Evolutionary conservation across 1,284 basidiomycete genomes (phyloP), one percentile per base, ranked within the genome.

Genomic region (Albatrellus sp.): DNA sequence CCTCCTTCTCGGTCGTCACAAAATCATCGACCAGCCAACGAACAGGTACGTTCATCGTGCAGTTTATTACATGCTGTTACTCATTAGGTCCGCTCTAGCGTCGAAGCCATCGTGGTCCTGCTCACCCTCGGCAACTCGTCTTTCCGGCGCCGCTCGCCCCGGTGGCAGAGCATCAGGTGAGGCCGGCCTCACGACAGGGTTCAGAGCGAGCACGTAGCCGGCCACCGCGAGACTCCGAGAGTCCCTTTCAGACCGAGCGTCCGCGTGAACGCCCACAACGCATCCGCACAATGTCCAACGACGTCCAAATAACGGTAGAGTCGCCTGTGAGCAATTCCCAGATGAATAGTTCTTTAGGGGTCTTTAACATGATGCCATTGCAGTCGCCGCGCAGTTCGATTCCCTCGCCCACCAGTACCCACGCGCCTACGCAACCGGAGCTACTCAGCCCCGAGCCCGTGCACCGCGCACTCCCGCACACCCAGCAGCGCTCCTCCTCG

Each of bases 241-340:
- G 12, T 20, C 16, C 45, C 12, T 14, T 30, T 8, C 29, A 42
- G 24, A 11, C 31, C 13, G 30, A 45, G 19, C 37, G 9, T 14
- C 42, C 40, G 9, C 41, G 42, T 17, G 42, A 17, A 16, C 50
- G 46, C 10, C 50, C 46, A 1, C 36, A 44, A 7, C 61, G 61
- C 2, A 48, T 53, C 14, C 61, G 59, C n/a, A 54, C 52, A 2
- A 45, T 48, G 12, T 64, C 64, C 1, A 54, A 54, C 17, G 55
- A 45, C 14, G 50, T 52, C 33, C 55, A 61, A 36, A 63, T 66
- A 41, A 40, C 56, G 8, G 62, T 65, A 33, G 54, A 66, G 42
- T 55, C 61, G 28, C 64, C 64, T 20, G 61, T 65, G 41, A 52
- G 50, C 5, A 19, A n/a, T 4, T 13, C 30, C 9, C 0, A 16